A percentile compares a stretch with the other conserved stretches of the same genome.
These are phyloP conservation scores for Syncephalis fuscata DNA, from an alignment of 371 early-diverging fungal genomes.

Conservation along the genomic window DNA sequence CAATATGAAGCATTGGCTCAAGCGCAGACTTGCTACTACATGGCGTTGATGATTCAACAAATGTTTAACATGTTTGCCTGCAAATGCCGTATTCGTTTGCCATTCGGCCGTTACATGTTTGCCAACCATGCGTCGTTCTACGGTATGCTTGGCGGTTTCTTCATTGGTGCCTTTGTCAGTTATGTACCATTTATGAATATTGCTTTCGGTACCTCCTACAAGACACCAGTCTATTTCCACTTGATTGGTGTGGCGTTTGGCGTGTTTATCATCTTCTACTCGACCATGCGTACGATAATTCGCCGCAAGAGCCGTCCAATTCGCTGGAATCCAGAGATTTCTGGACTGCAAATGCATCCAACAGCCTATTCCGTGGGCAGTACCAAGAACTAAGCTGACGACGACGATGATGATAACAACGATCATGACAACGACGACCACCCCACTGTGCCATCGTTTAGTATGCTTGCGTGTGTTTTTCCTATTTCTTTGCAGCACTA, in stretches of 20 bases:
- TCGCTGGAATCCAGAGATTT: slow-evolving; percentile 49
- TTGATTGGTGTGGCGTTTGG: slow-evolving; percentile 69
- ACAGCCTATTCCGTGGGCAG: slow-evolving; percentile 21
- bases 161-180: slow-evolving; percentile 48
- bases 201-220: slow-evolving; percentile 46
- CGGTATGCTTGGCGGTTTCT: slow-evolving; percentile 38
- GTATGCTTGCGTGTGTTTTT: too few relatives aligned
- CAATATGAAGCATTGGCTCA: slow-evolving; percentile 37
- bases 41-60: slow-evolving; percentile 68
- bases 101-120: slow-evolving; percentile 69
- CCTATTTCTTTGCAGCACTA: too few relatives aligned
- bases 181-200: slow-evolving; percentile 65
- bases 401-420: too few relatives aligned
- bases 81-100: slow-evolving; percentile 59
- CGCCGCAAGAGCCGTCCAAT: slow-evolving; percentile 35
- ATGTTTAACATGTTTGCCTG: slow-evolving; percentile 86
- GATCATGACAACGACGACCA: too few relatives aligned
- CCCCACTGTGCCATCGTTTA: too few relatives aligned
- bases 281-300: slow-evolving; percentile 38
- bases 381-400: background rate
- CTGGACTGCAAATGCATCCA: slow-evolving; percentile 54
- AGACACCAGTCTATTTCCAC: slow-evolving; percentile 31
- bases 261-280: slow-evolving; percentile 51
- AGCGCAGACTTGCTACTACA: slow-evolving; percentile 66
- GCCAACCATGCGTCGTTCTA: slow-evolving; percentile 49